Percentiles rank a stretch among this genome's conserved stretches.
Conservation (phyloP, 257 asterid genomes). For the Solanum chiquidenum region DNA sequence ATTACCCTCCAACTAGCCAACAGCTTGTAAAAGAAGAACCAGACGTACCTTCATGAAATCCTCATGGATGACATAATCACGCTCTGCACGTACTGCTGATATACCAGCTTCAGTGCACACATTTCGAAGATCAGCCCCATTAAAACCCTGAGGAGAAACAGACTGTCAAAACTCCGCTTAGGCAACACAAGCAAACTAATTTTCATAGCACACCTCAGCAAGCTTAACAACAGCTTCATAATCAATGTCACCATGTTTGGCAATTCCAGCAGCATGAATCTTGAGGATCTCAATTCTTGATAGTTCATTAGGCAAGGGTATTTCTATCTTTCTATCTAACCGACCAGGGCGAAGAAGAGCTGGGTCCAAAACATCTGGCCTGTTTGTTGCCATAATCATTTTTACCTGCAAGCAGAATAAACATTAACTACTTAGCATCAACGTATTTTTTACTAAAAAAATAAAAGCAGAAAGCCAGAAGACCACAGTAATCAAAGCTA, state of each 20-base stretch:
- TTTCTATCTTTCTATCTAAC: conserved; percentile 63
- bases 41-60: conserved; percentile 26
- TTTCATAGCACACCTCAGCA: conserved; percentile 41
- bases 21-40: not conserved
- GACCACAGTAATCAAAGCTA: not conserved
- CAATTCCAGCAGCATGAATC: conserved; percentile 71
- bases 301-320: conserved; percentile 72
- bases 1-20: not conserved
- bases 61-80: conserved; percentile 28
- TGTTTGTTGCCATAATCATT: conserved; percentile 78
- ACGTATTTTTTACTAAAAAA: not conserved
- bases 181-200: not conserved
- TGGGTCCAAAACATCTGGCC: conserved; percentile 72
- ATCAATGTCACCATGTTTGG: conserved; percentile 73
- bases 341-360: conserved; percentile 88
- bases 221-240: conserved; percentile 72
- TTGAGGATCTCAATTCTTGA: conserved; percentile 69
- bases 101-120: conserved; percentile 32
- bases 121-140: conserved; percentile 29
- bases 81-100: conserved; percentile 20
- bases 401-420: conserved; percentile 40
- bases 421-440: not conserved
- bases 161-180: not conserved
- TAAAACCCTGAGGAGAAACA: conserved; percentile 17
- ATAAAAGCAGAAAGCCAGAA: not conserved